Evolutionary conservation across 352 stramenopile genomes (phyloP).

Genomic region (Pythium pectinolyticum): DNA sequence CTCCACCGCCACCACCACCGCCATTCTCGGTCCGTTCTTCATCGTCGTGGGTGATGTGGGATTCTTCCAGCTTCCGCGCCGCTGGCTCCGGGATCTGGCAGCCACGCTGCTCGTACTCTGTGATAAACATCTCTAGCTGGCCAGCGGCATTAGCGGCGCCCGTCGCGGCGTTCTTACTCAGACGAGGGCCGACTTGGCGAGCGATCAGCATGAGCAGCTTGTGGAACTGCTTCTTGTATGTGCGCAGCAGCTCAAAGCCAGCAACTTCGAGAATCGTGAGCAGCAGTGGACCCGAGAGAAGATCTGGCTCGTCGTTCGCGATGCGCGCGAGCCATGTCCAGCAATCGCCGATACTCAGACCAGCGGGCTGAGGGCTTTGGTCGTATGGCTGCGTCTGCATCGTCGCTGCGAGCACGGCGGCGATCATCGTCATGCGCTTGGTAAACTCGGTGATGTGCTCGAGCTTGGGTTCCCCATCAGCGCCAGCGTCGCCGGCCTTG

Average conservation of each 20-base stretch:
- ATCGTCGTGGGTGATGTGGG: constrained; percentile 57
- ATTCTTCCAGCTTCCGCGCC: constrained; percentile 70
- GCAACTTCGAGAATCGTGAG: constrained; percentile 81
- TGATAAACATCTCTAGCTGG: constrained; percentile 74
- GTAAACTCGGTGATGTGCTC: constrained; percentile 80
- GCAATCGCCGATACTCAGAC: constrained; percentile 63
- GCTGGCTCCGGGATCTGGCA: constrained; percentile 55
- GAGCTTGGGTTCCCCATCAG: constrained; percentile 47
- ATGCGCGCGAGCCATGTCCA: constrained; percentile 72
- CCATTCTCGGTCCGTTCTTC: constrained; percentile 66
- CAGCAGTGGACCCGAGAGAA: constrained; percentile 67
- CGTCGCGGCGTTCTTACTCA: constrained; percentile 77
- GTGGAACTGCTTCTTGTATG: constrained; percentile 79
- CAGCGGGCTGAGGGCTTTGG: constrained; percentile 45
- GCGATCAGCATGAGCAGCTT: constrained; percentile 73
- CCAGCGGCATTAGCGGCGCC: constrained; percentile 72
- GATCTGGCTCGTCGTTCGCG: constrained; percentile 64
- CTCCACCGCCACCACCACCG: constrained; percentile 29
- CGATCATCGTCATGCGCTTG: constrained; percentile 79
- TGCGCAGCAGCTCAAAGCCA: constrained; percentile 58
- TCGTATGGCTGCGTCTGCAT: constrained; percentile 70
- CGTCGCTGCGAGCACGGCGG: constrained; percentile 66
- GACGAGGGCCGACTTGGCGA: constrained; percentile 53
- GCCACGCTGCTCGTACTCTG: constrained; percentile 63
- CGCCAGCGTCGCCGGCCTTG: constrained; percentile 46